Base-by-base conservation (phyloP, 768 basidiomycete genomes). In the Boletus bicolor region DNA sequence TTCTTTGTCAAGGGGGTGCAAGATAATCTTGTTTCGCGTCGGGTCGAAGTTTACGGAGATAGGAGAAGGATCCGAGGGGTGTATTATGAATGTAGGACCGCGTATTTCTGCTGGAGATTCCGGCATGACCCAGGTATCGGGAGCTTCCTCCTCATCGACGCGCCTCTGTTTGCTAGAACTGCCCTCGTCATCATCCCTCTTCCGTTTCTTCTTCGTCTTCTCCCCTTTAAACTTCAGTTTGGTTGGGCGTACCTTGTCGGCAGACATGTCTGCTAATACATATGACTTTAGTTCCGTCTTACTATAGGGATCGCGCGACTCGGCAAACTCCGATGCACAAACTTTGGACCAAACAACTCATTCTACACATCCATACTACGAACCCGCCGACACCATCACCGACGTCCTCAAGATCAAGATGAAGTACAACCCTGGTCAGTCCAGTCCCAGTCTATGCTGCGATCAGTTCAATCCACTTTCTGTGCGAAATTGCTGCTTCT, bases 171-270 rank as follows among this genome's bases (percentile, higher is more conserved):
- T 77, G 55, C 76, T 71, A 10, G 72, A 69, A 30, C 73, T 68
- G 11, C 73, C 73, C 36, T 74, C 76, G 35, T 78, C 82, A 32
- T 74, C 76, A 12, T 84, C 82, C 61, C 84, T 77, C 68, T 85
- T 91, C 50, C 90, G 80, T 68, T 93, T 93, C 79, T 89, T 92
- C 76, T 83, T 85, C 2, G 78, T 70, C 72, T 91, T 91, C 46
- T 94, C 92, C 8, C 92, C 92, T 67, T 95, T 95, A 75, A 94
- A 94, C 63, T 84, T 90, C 59, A 94, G 84, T 66, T 86, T 91
- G 12, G 82, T 83, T 2, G 88, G 81, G 59, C 86, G 85, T 32
- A 84, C 77, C 68, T 82, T 83, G 55, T 76, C 72, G 7, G 69
- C 47, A 42, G 72, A 68, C 75, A 75, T 75, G 44, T 54, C 35